Base-by-base conservation (phyloP, 306 rosid genomes). In the Lagenaria siceraria region DNA sequence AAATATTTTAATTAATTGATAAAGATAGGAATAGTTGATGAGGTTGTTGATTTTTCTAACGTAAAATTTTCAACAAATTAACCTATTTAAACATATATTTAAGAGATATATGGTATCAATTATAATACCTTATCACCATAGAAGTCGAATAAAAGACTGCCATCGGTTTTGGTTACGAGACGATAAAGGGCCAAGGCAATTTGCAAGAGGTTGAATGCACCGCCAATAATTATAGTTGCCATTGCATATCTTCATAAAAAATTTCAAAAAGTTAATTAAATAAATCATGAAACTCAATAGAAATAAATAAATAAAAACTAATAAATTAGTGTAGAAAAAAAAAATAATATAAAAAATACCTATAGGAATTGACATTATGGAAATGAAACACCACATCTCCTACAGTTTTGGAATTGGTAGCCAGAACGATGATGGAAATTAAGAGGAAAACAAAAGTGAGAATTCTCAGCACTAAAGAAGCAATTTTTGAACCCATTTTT, bases 61-160 rank as follows among this genome's bases (percentile, higher is more conserved):
- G n/a, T n/a, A n/a, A n/a, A n/a, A n/a, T n/a, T n/a, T n/a, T n/a
- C n/a, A n/a, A n/a, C n/a, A n/a, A n/a, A n/a, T n/a, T n/a, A n/a
- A n/a, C n/a, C n/a, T n/a, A n/a, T n/a, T n/a, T n/a, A n/a, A n/a
- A 68, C 51, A 40, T 53, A 68, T 24, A 21, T 9, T 19, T 19
- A 35, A n/a, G 0, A 9, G 3, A 38, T 22, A 19, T 2, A 18
- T 55, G 4, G 2, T 4, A 36, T 5, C 0, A 38, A 7, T 7
- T 38, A 40, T 8, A 13, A 12, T 66, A 82, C 85, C 82, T 75
- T 75, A 29, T 82, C 82, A 8, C 75, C 75, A 12, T 35, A 82
- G 78, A 79, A 82, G 7, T 82, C 59, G 35, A 79, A 38, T 13
- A 58, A 61, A 8, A 68, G 19, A 43, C 1, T 46, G 4, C 75